Percentiles rank a stretch among this genome's conserved stretches.
Conservation (phyloP, 2,329 filamentous ascomycete species). For the Penicillium sp. region DNA sequence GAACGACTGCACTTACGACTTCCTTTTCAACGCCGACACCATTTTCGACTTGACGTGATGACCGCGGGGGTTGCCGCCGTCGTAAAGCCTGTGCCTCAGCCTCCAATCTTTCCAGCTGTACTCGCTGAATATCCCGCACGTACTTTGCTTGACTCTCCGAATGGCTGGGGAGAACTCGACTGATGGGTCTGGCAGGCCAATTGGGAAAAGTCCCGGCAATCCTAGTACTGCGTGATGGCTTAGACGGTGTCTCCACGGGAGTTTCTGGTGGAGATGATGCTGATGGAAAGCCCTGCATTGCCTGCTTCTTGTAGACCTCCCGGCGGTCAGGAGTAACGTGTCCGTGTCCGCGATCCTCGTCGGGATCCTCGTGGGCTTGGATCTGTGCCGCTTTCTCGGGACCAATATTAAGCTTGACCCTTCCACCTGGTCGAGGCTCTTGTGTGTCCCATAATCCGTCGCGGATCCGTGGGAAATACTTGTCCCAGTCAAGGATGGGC, state of each 20-base stretch:
- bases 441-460: background rate
- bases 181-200: background rate
- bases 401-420: slow-evolving; percentile 1
- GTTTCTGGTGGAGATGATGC: background rate
- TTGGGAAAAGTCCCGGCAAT: background rate
- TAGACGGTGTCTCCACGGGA: background rate
- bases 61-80: background rate
- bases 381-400: background rate
- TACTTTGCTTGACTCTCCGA: background rate
- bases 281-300: too few species aligned
- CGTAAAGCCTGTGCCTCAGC: background rate
- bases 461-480: background rate
- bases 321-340: background rate
- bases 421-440: background rate
- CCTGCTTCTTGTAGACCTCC: background rate
- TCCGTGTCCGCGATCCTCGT: background rate
- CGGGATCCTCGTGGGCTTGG: background rate
- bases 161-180: background rate
- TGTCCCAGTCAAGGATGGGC: slow-evolving; percentile 1
- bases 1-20: background rate
- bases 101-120: background rate
- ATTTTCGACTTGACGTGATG: background rate
- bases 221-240: background rate
- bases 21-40: background rate
- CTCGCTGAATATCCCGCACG: background rate